Percentiles rank a stretch among this genome's conserved stretches.
phyloP scores from a whole-genome alignment of 2,329 filamentous ascomycete genomes.

The Diplodia sapinea region DNA sequence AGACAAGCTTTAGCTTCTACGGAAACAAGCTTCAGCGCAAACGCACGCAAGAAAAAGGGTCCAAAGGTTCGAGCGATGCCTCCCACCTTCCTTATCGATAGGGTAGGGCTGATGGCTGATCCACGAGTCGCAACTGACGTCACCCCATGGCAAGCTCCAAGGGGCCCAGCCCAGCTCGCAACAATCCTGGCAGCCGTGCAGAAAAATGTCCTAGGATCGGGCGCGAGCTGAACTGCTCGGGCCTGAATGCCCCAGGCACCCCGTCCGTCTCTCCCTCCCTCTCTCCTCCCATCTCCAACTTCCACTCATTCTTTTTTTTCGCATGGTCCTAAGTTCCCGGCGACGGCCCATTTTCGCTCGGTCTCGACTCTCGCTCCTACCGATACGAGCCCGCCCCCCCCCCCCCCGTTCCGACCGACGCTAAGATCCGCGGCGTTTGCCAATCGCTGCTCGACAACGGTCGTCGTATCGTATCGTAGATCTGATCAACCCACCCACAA shows the following conservation, averaged over 20 bases:
- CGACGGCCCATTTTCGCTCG: neutral
- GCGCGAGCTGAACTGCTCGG: neutral
- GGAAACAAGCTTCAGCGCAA: too few species aligned
- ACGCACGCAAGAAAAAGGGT: too few species aligned
- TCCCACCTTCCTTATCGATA: conserved; percentile 8
- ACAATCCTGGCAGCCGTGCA: conserved; percentile 17
- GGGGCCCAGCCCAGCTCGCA: too few species aligned
- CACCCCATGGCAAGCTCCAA: conserved; percentile 6
- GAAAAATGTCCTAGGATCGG: neutral
- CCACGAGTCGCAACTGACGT: neutral
- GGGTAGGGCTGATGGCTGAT: conserved; percentile 1
- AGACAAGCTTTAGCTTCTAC: too few species aligned
- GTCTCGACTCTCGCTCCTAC: neutral
- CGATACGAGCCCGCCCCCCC: neutral
- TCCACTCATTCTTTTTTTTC: neutral
- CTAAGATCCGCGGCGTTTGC: neutral
- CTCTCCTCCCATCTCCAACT: neutral
- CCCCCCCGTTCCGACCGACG: neutral
- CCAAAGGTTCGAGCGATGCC: too few species aligned
- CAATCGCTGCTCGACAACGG: neutral
- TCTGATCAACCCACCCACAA: neutral
- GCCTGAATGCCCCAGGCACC: conserved; percentile 1
- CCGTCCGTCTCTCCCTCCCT: neutral
- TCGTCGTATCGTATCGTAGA: neutral
- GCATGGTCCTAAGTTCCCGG: neutral